Conservation (phyloP, 495 filamentous ascomycete species). For the Rhizodiscina lignyota region DNA sequence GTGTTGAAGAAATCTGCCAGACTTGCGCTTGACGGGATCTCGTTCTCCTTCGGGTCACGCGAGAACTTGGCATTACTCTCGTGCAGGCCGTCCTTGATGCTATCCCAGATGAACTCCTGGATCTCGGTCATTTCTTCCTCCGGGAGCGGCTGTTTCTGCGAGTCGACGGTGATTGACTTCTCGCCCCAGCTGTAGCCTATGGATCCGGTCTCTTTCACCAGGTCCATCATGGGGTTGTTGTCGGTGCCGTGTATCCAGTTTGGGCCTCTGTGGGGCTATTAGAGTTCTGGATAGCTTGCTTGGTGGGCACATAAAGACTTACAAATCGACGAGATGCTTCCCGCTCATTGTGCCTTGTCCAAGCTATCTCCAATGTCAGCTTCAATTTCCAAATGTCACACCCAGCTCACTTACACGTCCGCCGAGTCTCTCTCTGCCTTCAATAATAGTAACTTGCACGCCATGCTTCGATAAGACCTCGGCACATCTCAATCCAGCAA, state of each 20-base stretch:
- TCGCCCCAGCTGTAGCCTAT: constrained; percentile 40
- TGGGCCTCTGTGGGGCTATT: constrained; percentile 44
- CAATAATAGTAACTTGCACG: constrained; percentile 67
- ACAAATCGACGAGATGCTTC: constrained; percentile 35
- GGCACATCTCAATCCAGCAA: constrained; percentile 77
- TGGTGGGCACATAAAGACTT: constrained; percentile 20
- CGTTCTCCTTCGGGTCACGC: constrained; percentile 40
- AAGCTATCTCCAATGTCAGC: constrained; percentile 8
- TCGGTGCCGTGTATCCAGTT: constrained; percentile 93
- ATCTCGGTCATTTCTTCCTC: constrained; percentile 33
- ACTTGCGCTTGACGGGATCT: neutral
- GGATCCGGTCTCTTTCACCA: constrained; percentile 55
- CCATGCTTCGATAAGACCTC: constrained; percentile 66
- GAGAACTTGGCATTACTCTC: constrained; percentile 54
- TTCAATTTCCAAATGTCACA: neutral
- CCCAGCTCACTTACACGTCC: constrained; percentile 46
- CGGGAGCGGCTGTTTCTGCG: constrained; percentile 40
- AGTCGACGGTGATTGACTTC: constrained; percentile 39
- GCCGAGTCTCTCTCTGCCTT: constrained; percentile 69
- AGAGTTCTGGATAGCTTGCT: constrained; percentile 4
- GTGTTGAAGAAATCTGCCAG: constrained; percentile 50
- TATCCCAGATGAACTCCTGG: constrained; percentile 55
- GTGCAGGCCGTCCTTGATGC: constrained; percentile 61
- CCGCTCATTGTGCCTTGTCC: constrained; percentile 12
- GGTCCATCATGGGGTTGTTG: constrained; percentile 66